Conservation (phyloP, 164 flowering plant genomes). For the Kingdonia uniflora region DNA sequence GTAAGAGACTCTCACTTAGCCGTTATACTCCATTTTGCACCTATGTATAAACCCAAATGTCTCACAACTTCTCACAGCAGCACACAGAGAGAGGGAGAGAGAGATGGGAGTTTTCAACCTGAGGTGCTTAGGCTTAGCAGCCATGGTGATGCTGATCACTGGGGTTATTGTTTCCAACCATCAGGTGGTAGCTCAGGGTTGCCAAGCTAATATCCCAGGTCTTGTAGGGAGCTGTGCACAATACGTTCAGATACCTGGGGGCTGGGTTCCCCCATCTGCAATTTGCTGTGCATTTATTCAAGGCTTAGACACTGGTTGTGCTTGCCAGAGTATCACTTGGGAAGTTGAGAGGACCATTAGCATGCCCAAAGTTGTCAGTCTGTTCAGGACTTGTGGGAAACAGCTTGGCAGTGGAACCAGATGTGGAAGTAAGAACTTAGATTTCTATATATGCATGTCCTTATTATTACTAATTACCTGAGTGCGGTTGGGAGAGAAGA, state of each 20-base stretch:
- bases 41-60: too few relatives aligned
- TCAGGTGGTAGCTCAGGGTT: not conserved
- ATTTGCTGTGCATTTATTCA: not conserved
- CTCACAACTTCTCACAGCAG: too few relatives aligned
- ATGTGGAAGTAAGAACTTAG: conserved; percentile 2
- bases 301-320: not conserved
- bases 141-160: not conserved
- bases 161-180: not conserved
- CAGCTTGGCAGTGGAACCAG: not conserved
- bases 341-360: not conserved
- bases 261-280: not conserved
- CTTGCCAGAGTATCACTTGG: not conserved
- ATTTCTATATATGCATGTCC: too few relatives aligned
- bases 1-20: too few relatives aligned
- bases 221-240: not conserved
- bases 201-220: not conserved
- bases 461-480: too few relatives aligned
- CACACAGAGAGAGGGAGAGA: too few relatives aligned
- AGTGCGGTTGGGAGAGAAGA: too few relatives aligned
- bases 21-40: too few relatives aligned
- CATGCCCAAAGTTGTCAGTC: not conserved
- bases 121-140: too few relatives aligned
- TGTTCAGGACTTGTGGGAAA: not conserved
- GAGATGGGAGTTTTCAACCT: too few relatives aligned
- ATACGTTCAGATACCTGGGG: not conserved